Evolutionary conservation across 352 stramenopile genomes (phyloP), one percentile per base, ranked within the genome.

Genomic region (Globisporangium parvum): DNA sequence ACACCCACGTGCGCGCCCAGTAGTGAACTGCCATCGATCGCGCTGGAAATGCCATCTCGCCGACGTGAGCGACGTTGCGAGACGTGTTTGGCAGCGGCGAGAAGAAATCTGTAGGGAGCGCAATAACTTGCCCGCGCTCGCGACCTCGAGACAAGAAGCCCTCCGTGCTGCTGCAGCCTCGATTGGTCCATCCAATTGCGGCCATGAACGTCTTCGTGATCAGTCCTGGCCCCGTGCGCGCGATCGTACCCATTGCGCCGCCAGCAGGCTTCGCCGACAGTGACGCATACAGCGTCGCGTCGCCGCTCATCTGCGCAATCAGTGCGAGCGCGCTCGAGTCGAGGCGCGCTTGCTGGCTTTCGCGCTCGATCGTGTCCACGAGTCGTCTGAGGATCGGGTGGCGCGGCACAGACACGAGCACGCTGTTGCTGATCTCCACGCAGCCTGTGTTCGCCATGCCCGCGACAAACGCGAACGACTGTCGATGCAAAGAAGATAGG

Each of bases 351-450:
- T 59, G 55, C 9, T 62, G 35, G 0, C 23, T 40, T 9, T 55
- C 39, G 8, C 24, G 51, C 37, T 62, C 12, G 55, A 78, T 78
- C 42, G 51, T 59, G 3, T 71, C 52, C 26, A 81, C 63, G n/a
- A 81, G 42, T 17, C 63, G 57, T 8, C 23, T 37, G 12, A 78
- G 37, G 20, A 81, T 77, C 21, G 64, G 54, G 40, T 81, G 72
- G 21, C 47, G 40, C 20, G 56, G 51, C 9, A 18, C 37, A 2
- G 67, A 68, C 12, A 70, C 70, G 21, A 91, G 59, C n/a, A 90
- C 59, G 11, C 67, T 81, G 52, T 90, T 91, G 69, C 85, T 91
- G 33, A 90, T 67, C 77, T 91, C 79, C 9, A 91, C 63, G 31
- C 73, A 78, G 46, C 65, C 69, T 2, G 73, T 82, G 67, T 90